phyloP scores from a whole-genome alignment of 2,329 filamentous ascomycete genomes.

The Exophiala sideris region DNA sequence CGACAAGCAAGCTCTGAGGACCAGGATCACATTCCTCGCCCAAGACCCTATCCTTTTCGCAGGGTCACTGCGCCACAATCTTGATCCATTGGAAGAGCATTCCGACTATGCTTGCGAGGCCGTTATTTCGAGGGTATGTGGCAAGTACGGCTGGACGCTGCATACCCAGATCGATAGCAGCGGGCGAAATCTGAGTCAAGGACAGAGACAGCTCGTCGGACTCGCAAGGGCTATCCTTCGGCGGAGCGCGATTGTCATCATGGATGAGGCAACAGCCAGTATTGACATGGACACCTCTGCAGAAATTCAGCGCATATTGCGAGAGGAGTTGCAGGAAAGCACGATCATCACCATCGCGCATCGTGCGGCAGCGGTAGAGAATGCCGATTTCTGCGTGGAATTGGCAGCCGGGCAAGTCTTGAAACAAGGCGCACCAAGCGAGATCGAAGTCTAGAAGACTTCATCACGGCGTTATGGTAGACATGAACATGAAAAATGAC shows the following conservation, averaged over 20 bases:
- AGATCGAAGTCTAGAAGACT: constrained; percentile 1
- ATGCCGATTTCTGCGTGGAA: constrained; percentile 20
- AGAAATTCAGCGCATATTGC: constrained; percentile 53
- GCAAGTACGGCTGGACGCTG: constrained; percentile 55
- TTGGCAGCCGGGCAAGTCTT: constrained; percentile 17
- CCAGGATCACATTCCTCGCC: constrained; percentile 63
- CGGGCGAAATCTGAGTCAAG: constrained; percentile 61
- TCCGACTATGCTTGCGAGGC: constrained; percentile 52
- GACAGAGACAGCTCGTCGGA: constrained; percentile 63
- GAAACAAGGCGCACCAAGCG: constrained; percentile 10
- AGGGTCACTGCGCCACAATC: constrained; percentile 59
- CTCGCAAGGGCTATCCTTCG: constrained; percentile 61
- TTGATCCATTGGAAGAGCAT: constrained; percentile 60
- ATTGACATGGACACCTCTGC: constrained; percentile 61
- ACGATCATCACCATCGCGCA: constrained; percentile 67
- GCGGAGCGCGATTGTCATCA: constrained; percentile 59
- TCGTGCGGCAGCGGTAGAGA: constrained; percentile 57
- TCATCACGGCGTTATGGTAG: not conserved
- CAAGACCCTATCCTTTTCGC: constrained; percentile 66
- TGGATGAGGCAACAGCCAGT: constrained; percentile 65
- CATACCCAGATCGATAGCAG: constrained; percentile 57
- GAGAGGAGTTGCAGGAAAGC: constrained; percentile 53
- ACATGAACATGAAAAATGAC: not conserved
- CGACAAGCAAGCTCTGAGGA: constrained; percentile 57
- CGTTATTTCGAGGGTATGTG: constrained; percentile 55